Evolutionary conservation across 352 stramenopile species (phyloP).

Genomic region (Globisporangium emineosum): DNA sequence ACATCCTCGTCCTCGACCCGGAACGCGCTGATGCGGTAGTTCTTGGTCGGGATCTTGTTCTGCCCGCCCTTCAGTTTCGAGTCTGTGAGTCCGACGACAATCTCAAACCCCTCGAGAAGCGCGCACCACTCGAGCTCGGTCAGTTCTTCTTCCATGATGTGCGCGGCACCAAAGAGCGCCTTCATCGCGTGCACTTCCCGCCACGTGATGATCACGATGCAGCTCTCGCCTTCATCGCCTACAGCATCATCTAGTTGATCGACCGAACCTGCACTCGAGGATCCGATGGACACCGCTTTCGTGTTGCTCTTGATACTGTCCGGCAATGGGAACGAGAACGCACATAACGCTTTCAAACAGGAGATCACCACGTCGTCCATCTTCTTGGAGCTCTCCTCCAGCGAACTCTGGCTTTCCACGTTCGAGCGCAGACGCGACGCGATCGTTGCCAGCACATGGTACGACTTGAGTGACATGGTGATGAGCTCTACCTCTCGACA

Average conservation of each 20-base stretch:
- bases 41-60: constrained; percentile 71
- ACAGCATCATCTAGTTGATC: constrained; percentile 38
- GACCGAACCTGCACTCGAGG: constrained; percentile 15
- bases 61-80: constrained; percentile 70
- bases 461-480: constrained; percentile 80
- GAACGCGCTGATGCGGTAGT: constrained; percentile 69
- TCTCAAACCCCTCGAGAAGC: constrained; percentile 77
- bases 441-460: constrained; percentile 75
- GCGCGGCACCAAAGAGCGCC: constrained; percentile 72
- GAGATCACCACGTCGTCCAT: constrained; percentile 78
- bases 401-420: constrained; percentile 31
- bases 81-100: constrained; percentile 72
- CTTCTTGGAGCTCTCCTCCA: constrained; percentile 39
- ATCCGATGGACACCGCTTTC: constrained; percentile 25
- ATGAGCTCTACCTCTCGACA: constrained; percentile 82
- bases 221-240: constrained; percentile 61
- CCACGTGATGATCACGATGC: constrained; percentile 67
- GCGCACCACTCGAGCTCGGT: constrained; percentile 71
- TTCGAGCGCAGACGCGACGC: constrained; percentile 65
- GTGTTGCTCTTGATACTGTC: constrained; percentile 53
- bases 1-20: constrained; percentile 83
- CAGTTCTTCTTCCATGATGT: constrained; percentile 86
- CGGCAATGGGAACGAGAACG: constrained; percentile 76
- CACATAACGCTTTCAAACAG: constrained; percentile 67
- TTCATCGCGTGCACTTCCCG: constrained; percentile 89